Evolutionary conservation across 1,139 yeast genomes (phyloP), one percentile per base, ranked within the genome.

Genomic region (Suhomyces kunorum): DNA sequence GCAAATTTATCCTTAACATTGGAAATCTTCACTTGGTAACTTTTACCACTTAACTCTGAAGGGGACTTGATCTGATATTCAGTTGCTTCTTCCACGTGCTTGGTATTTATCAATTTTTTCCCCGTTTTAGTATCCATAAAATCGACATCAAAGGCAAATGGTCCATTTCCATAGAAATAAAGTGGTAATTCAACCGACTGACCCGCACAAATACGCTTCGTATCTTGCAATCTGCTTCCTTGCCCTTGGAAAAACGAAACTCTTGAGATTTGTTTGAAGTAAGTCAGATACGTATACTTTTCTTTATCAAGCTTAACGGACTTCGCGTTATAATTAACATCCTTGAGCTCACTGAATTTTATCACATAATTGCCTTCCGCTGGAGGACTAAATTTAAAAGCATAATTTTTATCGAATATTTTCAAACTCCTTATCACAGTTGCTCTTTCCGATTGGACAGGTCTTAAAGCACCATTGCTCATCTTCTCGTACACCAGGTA

Each of bases 331-430:
- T 84, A 84, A 44, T 80, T 66, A 29, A 64, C 68, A 54, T 85
- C 90, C 23, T 73, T 71, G 20, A 84, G 53, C 6, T 70, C 66
- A 24, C 75, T 68, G 60, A 92, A 87, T 19, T 79, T 80, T 42
- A 92, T 82, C 18, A 80, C 81, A 55, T 84, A 92, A 30, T 76
- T 77, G 0, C 98, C 98, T 53, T 89, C 96, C 4, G 74, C 70
- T 0, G 81, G 76, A 3, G 99, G 98, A 47, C 78, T 79, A 59
- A 86, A 88, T 34, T 76, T 73, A 51, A 85, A 80, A 32, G 80
- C 66, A 42, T 64, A 61, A 0, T 56, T 47, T 0, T 56, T 39
- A 6, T 51, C 45, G 16, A 50, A 35, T 53, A 68, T 51, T 28
- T 48, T 57, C 26, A 67, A 44, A 43, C 42, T 47, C 43, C 72